phyloP scores from a whole-genome alignment of 148 eudicot genomes.

The Amaranthus hypochondriacus region DNA sequence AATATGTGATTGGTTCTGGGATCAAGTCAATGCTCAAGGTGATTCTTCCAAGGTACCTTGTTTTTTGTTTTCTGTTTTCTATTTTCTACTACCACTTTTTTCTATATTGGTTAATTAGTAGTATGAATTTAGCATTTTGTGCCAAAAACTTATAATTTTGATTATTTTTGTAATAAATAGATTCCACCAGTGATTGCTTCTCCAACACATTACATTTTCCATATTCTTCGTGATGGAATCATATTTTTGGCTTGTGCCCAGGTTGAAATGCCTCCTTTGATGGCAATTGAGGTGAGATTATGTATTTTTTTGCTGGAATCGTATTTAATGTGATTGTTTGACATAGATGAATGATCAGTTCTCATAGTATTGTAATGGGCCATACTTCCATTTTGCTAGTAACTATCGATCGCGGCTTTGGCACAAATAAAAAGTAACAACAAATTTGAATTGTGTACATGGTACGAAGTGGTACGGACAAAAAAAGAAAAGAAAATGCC shows the following conservation, averaged over 20 bases:
- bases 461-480: too few species aligned
- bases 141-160: background rate
- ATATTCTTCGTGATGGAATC: constrained; percentile 83
- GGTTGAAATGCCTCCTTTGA: constrained; percentile 96
- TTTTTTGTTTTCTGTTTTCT: background rate
- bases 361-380: constrained; percentile 6
- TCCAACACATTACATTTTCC: constrained; percentile 93
- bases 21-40: constrained; percentile 59
- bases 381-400: background rate
- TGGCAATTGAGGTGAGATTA: constrained; percentile 85
- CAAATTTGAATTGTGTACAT: too few species aligned
- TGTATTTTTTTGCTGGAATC: background rate
- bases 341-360: background rate
- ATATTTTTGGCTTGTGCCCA: constrained; percentile 90
- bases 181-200: constrained; percentile 80
- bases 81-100: background rate
- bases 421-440: too few species aligned
- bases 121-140: background rate
- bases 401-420: background rate
- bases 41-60: constrained; percentile 66
- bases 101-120: background rate
- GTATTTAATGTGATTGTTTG: background rate
- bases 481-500: too few species aligned
- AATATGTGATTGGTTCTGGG: constrained; percentile 94
- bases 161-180: constrained; percentile 45